Percentiles rank a stretch among this genome's conserved stretches.
Evolutionary conservation across 1,284 basidiomycete species (phyloP).

Genomic region (Rhizoctonia solani): DNA sequence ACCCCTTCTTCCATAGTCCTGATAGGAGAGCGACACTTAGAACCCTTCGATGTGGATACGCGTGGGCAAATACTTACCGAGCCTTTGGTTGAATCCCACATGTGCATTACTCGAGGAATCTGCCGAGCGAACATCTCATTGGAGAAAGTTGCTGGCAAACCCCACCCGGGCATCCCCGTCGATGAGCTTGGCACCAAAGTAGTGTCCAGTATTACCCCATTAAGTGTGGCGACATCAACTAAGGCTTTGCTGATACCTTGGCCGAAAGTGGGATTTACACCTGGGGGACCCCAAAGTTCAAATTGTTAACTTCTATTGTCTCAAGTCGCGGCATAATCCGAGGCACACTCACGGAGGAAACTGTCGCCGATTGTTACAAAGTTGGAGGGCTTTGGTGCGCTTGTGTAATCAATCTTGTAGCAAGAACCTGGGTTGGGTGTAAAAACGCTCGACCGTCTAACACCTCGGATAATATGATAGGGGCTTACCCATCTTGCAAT

Average conservation of each 20-base stretch:
- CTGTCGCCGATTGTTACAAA: conserved; percentile 30
- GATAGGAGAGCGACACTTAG: not conserved
- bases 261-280: conserved; percentile 22
- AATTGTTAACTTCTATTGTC: no score
- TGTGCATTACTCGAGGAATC: conserved; percentile 21
- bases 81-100: conserved; percentile 30
- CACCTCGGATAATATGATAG: not conserved
- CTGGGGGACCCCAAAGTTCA: no score
- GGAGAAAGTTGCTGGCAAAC: conserved; percentile 6
- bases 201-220: conserved; percentile 16
- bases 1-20: conserved; percentile 28
- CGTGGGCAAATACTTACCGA: not conserved
- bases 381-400: conserved; percentile 22
- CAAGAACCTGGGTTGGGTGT: not conserved
- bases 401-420: conserved; percentile 24
- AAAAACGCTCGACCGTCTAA: not conserved
- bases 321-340: no score
- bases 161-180: not conserved
- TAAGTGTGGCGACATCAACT: conserved; percentile 18
- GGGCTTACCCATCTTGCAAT: conserved; percentile 24
- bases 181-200: not conserved
- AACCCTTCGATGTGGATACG: not conserved
- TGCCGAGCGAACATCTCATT: conserved; percentile 17
- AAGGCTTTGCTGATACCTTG: conserved; percentile 29
- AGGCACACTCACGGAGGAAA: conserved; percentile 11